Evolutionary conservation across 2,329 filamentous ascomycete genomes (phyloP), one percentile per base, ranked within the genome.

Genomic region (Seiridium cupressi): DNA sequence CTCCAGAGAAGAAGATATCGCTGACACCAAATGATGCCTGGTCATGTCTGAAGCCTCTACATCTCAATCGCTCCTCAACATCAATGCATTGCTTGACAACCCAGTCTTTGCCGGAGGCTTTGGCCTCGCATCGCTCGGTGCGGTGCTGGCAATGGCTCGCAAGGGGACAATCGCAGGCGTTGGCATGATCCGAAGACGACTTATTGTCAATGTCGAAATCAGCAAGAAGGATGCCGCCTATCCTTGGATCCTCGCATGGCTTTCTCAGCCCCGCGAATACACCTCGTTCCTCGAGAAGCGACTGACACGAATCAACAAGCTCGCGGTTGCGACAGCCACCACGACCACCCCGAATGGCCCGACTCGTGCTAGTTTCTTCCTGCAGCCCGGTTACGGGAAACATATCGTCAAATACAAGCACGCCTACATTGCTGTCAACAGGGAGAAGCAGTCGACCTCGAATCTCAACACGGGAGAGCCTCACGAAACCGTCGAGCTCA

Each of bases 181-280:
- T n/a, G 84, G 85, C 48, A 82, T 96, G 60, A 78, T 97, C 61
- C 90, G 92, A 55, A 88, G 90, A 57, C 91, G 94, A 54, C 87
- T 99, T 77, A 87, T 99, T 36, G 92, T 98, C 68, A 93, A 97
- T 69, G 88, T 99, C 69, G 95, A 99, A 76, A 97, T 99, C 75
- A 94, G 91, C 74, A 91, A 92, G 72, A 91, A 94, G 69, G 95
- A 99, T 76, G 88, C 92, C 49, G 93, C 94, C 1, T 99, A 98
- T 73, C 88, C 88, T 46, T 98, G 93, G 94, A 87, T 99, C 47
- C 83, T 99, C 8, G 89, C 93, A 65, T 99, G 95, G 93, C 90
- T 99, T 73, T 93, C 93, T 5, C 84, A 92, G 59, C 92, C 92
- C 65, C 91, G 93, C 56, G 83, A 87, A 58, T 75, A 80, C 70